These are phyloP conservation scores for Hanseniaspora opuntiae DNA, from an alignment of 805 yeast genomes.

Conservation along the genomic window DNA sequence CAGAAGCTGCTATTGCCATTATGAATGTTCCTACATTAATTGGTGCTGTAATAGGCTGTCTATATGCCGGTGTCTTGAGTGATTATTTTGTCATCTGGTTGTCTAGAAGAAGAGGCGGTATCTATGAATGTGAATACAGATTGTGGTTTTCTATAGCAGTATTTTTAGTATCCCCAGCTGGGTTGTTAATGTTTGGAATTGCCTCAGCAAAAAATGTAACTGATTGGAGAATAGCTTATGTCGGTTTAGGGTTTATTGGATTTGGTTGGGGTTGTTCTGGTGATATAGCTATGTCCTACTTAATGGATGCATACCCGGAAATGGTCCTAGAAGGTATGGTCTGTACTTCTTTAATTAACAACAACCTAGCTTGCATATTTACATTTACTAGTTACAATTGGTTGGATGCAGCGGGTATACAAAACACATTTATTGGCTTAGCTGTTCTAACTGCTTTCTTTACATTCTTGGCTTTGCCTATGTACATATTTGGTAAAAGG, in stretches of 20 bases:
- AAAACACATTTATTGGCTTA: conserved; percentile 45
- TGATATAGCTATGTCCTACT: conserved; percentile 53
- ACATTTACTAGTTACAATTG: conserved; percentile 52
- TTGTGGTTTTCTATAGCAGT: conserved; percentile 44
- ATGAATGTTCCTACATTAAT: conserved; percentile 62
- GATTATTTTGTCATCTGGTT: conserved; percentile 49
- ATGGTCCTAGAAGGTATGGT: conserved; percentile 61
- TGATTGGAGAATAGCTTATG: conserved; percentile 39
- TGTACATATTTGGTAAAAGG: conserved; percentile 45
- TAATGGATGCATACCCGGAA: conserved; percentile 58
- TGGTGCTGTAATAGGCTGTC: conserved; percentile 55
- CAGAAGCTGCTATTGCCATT: conserved; percentile 55
- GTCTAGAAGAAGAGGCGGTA: conserved; percentile 47
- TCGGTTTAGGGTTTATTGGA: conserved; percentile 52
- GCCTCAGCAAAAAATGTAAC: conserved; percentile 44
- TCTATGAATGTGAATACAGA: conserved; percentile 54
- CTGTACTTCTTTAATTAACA: conserved; percentile 51
- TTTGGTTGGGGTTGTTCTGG: conserved; percentile 61
- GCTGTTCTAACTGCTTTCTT: conserved; percentile 49
- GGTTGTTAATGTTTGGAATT: conserved; percentile 51
- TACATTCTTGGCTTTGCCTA: conserved; percentile 44
- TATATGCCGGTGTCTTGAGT: conserved; percentile 47
- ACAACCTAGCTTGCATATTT: conserved; percentile 50
- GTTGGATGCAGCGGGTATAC: conserved; percentile 44
- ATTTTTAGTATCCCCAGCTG: conserved; percentile 45